Percentiles rank a stretch among this genome's conserved stretches.
These are phyloP conservation scores for Achaetomium macrosporum DNA, from an alignment of 2,329 filamentous ascomycete genomes.

Conservation along the genomic window DNA sequence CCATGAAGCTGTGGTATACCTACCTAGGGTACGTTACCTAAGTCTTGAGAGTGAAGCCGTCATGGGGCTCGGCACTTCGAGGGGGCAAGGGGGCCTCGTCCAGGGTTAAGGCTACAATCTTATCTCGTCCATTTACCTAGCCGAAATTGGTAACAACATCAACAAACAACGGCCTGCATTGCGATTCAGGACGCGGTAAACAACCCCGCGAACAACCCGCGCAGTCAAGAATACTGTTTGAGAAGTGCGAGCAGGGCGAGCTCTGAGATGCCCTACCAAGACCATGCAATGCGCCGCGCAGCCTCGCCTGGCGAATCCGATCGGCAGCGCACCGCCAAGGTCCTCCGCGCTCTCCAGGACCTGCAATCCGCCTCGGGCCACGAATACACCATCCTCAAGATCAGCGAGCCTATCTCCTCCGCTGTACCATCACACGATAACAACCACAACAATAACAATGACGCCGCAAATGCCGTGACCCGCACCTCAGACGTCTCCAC, in stretches of 20 bases:
- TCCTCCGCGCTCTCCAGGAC: conserved; percentile 43
- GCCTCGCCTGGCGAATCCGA: conserved; percentile 10
- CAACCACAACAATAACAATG: conserved; percentile 28
- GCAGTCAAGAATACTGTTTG: background rate
- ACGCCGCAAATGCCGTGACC: conserved; percentile 31
- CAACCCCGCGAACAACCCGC: background rate
- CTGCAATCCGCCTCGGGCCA: conserved; percentile 45
- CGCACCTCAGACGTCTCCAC: conserved; percentile 69
- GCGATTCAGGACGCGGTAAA: background rate
- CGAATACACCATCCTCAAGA: conserved; percentile 67
- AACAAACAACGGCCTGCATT: conserved; percentile 8
- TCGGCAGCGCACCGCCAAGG: conserved; percentile 30
- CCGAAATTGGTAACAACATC: conserved; percentile 9
- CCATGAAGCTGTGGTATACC: no score
- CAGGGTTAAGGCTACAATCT: conserved; percentile 4
- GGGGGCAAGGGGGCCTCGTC: no score
- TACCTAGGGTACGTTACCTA: no score
- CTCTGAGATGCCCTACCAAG: background rate
- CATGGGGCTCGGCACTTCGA: no score
- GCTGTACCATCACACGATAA: conserved; percentile 36
- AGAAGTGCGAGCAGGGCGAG: background rate
- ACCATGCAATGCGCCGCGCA: conserved; percentile 10
- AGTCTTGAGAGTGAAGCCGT: no score
- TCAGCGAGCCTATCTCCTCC: conserved; percentile 67
- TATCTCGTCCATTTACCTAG: background rate